These are phyloP conservation scores for Conticribra guillardii DNA, from an alignment of 108 stramenopile species.

Conservation along the genomic window DNA sequence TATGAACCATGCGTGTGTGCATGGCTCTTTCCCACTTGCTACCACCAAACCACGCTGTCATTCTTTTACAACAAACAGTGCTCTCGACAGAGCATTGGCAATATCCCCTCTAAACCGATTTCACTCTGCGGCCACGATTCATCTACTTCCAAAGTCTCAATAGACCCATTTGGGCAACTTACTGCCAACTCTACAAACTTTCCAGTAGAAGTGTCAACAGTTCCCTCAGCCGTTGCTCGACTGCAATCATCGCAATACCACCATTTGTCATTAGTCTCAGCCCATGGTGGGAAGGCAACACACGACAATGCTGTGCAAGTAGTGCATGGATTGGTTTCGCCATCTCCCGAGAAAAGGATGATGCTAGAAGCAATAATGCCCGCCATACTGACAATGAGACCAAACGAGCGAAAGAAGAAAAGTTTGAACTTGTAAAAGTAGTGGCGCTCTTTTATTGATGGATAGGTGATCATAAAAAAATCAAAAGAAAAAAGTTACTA, in stretches of 20 bases:
- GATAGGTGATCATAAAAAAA: no score
- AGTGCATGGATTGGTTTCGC: slow-evolving; percentile 75
- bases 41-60: no score
- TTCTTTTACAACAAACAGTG: slow-evolving; percentile 30
- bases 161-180: slow-evolving; percentile 72
- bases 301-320: slow-evolving; percentile 76
- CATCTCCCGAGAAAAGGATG: slow-evolving; percentile 69
- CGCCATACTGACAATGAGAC: slow-evolving; percentile 65
- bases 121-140: slow-evolving; percentile 43
- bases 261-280: slow-evolving; percentile 69
- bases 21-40: no score
- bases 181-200: slow-evolving; percentile 56
- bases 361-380: slow-evolving; percentile 61
- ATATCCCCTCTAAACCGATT: slow-evolving; percentile 34
- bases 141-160: slow-evolving; percentile 35
- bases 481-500: no score
- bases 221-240: slow-evolving; percentile 71
- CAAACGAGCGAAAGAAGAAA: slow-evolving; percentile 68
- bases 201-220: slow-evolving; percentile 55
- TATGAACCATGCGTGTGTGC: no score
- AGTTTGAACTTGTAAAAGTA: slow-evolving; percentile 59
- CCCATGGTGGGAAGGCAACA: slow-evolving; percentile 86
- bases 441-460: no score
- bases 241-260: slow-evolving; percentile 93
- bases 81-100: slow-evolving; percentile 46